These are phyloP conservation scores for Tephrocybe rancida DNA, from an alignment of 768 basidiomycete genomes.

Conservation along the genomic window DNA sequence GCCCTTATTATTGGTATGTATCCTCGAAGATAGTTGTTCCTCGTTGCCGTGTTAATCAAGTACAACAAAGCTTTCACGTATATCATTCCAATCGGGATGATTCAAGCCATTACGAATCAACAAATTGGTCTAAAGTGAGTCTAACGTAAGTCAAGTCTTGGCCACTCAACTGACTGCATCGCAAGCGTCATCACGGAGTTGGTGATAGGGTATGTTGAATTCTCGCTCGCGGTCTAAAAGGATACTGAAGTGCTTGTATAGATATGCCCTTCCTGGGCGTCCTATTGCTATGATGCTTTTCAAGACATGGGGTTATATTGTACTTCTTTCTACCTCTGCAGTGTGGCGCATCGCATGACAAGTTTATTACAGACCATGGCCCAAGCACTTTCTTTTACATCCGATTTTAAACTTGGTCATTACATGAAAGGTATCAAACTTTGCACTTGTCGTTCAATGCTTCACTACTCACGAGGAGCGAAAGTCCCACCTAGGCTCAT, in stretches of 20 bases:
- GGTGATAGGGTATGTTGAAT: constrained; percentile 68
- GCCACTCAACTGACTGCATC: constrained; percentile 35
- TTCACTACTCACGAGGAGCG: constrained; percentile 27
- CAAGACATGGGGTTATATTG: constrained; percentile 68
- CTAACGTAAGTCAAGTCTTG: not conserved
- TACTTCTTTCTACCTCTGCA: constrained; percentile 11
- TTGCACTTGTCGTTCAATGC: not conserved
- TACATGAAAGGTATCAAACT: constrained; percentile 52
- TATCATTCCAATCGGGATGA: constrained; percentile 68
- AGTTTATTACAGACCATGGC: constrained; percentile 44
- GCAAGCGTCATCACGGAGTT: constrained; percentile 77
- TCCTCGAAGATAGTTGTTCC: not conserved
- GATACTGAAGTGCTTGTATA: constrained; percentile 18
- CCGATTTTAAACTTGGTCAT: constrained; percentile 81
- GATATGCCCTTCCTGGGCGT: constrained; percentile 74
- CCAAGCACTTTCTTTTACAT: constrained; percentile 64
- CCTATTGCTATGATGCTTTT: constrained; percentile 86
- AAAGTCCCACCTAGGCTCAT: constrained; percentile 59
- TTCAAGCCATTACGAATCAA: constrained; percentile 78
- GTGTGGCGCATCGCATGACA: not conserved
- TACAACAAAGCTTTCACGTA: constrained; percentile 51
- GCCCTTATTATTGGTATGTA: constrained; percentile 58
- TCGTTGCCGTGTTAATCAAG: constrained; percentile 21
- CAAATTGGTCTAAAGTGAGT: constrained; percentile 61
- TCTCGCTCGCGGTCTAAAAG: constrained; percentile 31